Conservation (phyloP, 2,329 filamentous ascomycete species). For the Fusarium nelsonii region DNA sequence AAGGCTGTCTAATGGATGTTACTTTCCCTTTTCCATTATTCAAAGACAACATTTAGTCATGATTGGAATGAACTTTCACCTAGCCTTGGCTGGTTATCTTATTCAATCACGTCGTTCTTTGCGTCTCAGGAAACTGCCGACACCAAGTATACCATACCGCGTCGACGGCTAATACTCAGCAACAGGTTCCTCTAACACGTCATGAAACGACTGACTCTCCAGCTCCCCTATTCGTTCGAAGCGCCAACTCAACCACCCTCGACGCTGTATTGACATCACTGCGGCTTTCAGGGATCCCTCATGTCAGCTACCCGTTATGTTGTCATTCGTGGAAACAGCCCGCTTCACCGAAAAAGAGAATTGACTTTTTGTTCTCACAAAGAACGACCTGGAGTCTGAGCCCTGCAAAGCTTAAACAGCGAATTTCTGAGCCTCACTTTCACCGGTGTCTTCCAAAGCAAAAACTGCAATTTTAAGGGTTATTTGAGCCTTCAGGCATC, state of each 20-base stretch:
- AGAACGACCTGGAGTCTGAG: conserved; percentile 6
- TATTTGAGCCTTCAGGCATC: background rate
- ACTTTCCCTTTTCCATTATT: conserved; percentile 15
- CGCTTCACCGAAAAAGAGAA: conserved; percentile 27
- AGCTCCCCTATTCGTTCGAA: conserved; percentile 39
- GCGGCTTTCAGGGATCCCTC: conserved; percentile 29
- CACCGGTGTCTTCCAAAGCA: conserved; percentile 15
- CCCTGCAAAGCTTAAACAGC: conserved; percentile 4
- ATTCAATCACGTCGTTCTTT: background rate
- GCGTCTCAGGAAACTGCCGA: background rate
- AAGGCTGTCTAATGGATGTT: conserved; percentile 12
- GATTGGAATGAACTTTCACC: background rate
- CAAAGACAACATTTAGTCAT: background rate
- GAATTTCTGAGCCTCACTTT: conserved; percentile 27
- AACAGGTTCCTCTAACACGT: conserved; percentile 20
- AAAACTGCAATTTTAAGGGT: conserved; percentile 23
- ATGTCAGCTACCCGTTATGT: conserved; percentile 14
- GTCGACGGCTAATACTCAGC: conserved; percentile 10
- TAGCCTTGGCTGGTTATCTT: background rate
- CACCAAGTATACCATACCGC: background rate
- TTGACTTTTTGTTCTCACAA: conserved; percentile 16
- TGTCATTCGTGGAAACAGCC: conserved; percentile 32
- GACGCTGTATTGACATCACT: conserved; percentile 45
- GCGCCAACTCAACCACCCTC: conserved; percentile 37
- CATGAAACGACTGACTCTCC: conserved; percentile 30